Evolutionary conservation across 2,329 filamentous ascomycete genomes (phyloP), one percentile per base, ranked within the genome.

Genomic region (Fusarium sp.): DNA sequence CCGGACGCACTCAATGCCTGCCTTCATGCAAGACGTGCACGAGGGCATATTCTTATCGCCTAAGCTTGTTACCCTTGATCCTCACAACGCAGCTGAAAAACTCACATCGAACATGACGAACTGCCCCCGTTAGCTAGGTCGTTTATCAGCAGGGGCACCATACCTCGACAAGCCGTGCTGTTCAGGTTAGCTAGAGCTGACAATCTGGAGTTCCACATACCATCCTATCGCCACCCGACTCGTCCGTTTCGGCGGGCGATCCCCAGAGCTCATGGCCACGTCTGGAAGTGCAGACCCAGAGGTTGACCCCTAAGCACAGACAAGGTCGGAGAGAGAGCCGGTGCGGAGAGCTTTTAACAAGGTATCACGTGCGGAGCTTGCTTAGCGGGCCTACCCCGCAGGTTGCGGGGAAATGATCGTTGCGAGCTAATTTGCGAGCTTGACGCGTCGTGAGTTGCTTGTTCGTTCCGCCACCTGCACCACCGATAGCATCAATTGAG

Each of bases 151-250:
- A 15, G n/a, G 47, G 18, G 13, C 6, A 51, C n/a, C 47, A 51
- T 51, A 51, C 47, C 47, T 51, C 47, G 47, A 51, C 47, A 51
- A 51, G 47, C 47, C 23, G 47, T 51, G 9, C 47, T 51, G 13
- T 13, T 5, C 13, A 50, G 5, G 8, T 51, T 18, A 51, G 47
- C 31, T 7, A n/a, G 16, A 51, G 18, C 8, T 4, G 16, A 51
- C 2, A 13, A 15, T 2, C 6, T 11, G 3, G 12, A 12, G 0
- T 0, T 3, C 11, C 23, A 27, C 47, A 15, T 52, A 55, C 62
- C 66, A 66, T 68, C 66, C 62, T 60, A 66, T 57, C n/a, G 66
- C 51, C 34, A 66, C 66, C 23, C 66, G 62, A 4, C 66, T 55
- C 30, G 36, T 39, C 41, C 66, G 66, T 40, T 39, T 53, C 23